phyloP scores from a whole-genome alignment of 192 early-diverging fungal genomes.

The Coemansia umbellata region DNA sequence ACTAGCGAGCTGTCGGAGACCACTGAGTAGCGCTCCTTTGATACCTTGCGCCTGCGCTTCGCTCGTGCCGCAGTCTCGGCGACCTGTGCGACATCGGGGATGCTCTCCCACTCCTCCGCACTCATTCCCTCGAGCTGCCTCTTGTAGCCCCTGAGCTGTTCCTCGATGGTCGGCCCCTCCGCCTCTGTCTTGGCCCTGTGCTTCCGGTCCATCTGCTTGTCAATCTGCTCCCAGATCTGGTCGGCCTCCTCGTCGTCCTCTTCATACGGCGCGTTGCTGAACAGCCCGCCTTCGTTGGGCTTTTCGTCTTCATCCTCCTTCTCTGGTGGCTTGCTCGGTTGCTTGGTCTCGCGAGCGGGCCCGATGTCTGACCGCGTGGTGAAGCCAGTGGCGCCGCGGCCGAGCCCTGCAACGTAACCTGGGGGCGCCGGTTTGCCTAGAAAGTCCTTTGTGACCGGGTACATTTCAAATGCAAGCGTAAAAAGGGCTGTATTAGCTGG shows the following conservation, averaged over 20 bases:
- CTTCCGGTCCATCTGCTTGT: constrained; percentile 86
- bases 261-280: constrained; percentile 82
- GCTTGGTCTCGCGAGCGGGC: constrained; percentile 77
- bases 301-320: constrained; percentile 6
- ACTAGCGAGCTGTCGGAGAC: constrained; percentile 62
- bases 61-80: constrained; percentile 55
- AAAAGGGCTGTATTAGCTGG: no score
- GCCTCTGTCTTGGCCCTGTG: constrained; percentile 63
- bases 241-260: constrained; percentile 98
- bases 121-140: constrained; percentile 70
- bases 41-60: constrained; percentile 64
- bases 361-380: constrained; percentile 98
- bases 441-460: constrained; percentile 73
- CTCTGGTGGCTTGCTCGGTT: constrained; percentile 28
- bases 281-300: constrained; percentile 84
- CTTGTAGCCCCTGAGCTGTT: constrained; percentile 90
- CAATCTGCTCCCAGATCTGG: constrained; percentile 83
- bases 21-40: constrained; percentile 41
- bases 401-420: constrained; percentile 95
- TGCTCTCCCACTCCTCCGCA: constrained; percentile 81
- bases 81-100: constrained; percentile 72
- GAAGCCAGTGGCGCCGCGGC: constrained; percentile 95
- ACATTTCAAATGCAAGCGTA: constrained; percentile 9
- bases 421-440: constrained; percentile 88
- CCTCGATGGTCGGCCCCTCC: constrained; percentile 78